These are phyloP conservation scores for Skeletonema menzelii DNA, from an alignment of 108 stramenopile genomes.

Conservation along the genomic window DNA sequence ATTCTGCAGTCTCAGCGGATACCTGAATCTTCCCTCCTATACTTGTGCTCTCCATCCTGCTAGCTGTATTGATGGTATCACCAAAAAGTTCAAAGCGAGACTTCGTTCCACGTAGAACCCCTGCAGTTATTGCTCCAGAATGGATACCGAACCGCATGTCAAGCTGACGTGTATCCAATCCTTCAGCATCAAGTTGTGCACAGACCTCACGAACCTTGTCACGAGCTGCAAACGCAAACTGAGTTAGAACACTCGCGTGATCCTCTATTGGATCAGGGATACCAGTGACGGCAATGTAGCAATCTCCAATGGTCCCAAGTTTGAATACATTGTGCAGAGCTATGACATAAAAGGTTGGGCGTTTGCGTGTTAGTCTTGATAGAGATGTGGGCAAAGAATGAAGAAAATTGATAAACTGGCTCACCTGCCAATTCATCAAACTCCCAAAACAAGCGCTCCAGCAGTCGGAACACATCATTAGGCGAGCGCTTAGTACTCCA, in stretches of 20 bases:
- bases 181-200: slow-evolving; percentile 41
- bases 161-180: slow-evolving; percentile 57
- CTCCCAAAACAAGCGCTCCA: slow-evolving; percentile 58
- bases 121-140: slow-evolving; percentile 61
- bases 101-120: slow-evolving; percentile 58
- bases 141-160: slow-evolving; percentile 61
- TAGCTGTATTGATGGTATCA: slow-evolving; percentile 66
- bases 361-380: background rate
- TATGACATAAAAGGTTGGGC: background rate
- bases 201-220: slow-evolving; percentile 47
- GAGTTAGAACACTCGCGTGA: slow-evolving; percentile 48
- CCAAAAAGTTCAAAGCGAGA: slow-evolving; percentile 63
- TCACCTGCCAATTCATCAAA: slow-evolving; percentile 52
- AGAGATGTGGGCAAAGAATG: background rate
- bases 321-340: slow-evolving; percentile 38
- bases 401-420: background rate
- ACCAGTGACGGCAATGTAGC: slow-evolving; percentile 65
- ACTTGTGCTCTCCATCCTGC: slow-evolving; percentile 64
- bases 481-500: slow-evolving; percentile 60
- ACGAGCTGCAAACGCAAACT: slow-evolving; percentile 46
- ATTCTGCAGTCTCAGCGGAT: slow-evolving; percentile 55
- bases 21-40: slow-evolving; percentile 51
- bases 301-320: slow-evolving; percentile 54
- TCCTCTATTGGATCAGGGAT: slow-evolving; percentile 56
- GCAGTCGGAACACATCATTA: slow-evolving; percentile 52